These are phyloP conservation scores for Quercus glauca DNA, from an alignment of 306 rosid genomes.

Conservation along the genomic window DNA sequence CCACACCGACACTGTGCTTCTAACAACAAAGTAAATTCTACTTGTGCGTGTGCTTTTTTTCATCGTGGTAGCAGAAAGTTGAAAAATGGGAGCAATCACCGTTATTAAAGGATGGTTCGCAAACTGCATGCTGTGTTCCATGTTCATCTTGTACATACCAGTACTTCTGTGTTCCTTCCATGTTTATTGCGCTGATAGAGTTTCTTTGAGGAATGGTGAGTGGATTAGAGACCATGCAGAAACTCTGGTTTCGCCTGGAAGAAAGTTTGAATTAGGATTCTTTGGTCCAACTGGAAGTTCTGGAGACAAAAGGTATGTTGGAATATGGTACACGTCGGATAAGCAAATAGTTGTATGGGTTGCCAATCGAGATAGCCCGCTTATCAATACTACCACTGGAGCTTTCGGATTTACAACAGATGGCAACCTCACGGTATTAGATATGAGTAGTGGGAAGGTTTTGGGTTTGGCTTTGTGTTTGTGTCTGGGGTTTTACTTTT, in stretches of 20 bases:
- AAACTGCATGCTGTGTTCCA: not conserved
- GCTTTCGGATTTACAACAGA: constrained; percentile 11
- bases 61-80: not conserved
- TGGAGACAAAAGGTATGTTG: constrained; percentile 14
- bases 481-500: no score
- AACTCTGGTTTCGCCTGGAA: constrained; percentile 23
- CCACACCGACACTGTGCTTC: no score
- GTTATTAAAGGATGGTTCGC: not conserved
- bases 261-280: constrained; percentile 35
- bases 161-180: not conserved
- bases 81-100: not conserved
- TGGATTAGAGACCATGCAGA: not conserved
- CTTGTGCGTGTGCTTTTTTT: not conserved
- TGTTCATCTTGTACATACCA: not conserved
- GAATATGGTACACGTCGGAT: constrained; percentile 22
- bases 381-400: not conserved
- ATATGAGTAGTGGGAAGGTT: not conserved
- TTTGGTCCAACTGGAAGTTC: not conserved
- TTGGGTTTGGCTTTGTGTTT: no score
- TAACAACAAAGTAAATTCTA: not conserved
- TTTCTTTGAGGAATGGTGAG: not conserved
- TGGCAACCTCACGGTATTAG: constrained; percentile 30
- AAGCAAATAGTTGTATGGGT: constrained; percentile 39
- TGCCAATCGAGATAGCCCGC: constrained; percentile 28
- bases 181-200: not conserved